Base-by-base conservation (phyloP, 2,329 filamentous ascomycete genomes). In the Fusarium ramigenum region DNA sequence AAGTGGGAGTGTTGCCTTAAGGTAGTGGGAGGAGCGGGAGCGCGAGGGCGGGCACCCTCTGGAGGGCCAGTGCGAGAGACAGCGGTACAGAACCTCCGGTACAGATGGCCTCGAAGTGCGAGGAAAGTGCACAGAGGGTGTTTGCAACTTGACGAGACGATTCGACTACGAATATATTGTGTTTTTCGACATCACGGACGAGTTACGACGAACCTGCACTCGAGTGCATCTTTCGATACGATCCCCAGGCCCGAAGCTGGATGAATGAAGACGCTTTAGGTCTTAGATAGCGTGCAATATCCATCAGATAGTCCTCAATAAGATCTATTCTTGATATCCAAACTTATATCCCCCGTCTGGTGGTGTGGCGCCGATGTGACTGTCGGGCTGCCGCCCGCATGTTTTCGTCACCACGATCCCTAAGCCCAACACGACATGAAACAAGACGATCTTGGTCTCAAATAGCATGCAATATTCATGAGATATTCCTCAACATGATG, bases 21-120 rank as follows among this genome's bases (percentile, higher is more conserved):
- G 44, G 25, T 39, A 16, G 42, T 25, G 47, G 54, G 50, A 60
- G 59, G 16, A 50, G 61, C 32, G 43, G 66, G 43, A 56, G 49
- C 18, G 40, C 23, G 32, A 62, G 46, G 32, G n/a, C 37, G 42
- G 57, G 32, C 10, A 1, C 28, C 39, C 37, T 49, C 47, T 39
- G 28, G 30, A 47, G n/a, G 11, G 21, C 10, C 34, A 59, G 60
- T 36, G 30, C 9, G 42, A 37, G 23, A n/a, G 21, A 9, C 8
- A 16, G 36, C 21, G 37, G 25, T 10, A 28, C 39, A 18, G 7
- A 28, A 16, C 11, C 7, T 14, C 39, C 18, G 28, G 21, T 12
- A n/a, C 7, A 25, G 36, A 30, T 11, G 4, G 3, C 9, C 15
- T 32, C 1, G 7, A 32, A 18, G 7, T 15, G 5, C 7, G 21